Evolutionary conservation across 805 yeast genomes (phyloP).

Genomic region (Candida suzukii): DNA sequence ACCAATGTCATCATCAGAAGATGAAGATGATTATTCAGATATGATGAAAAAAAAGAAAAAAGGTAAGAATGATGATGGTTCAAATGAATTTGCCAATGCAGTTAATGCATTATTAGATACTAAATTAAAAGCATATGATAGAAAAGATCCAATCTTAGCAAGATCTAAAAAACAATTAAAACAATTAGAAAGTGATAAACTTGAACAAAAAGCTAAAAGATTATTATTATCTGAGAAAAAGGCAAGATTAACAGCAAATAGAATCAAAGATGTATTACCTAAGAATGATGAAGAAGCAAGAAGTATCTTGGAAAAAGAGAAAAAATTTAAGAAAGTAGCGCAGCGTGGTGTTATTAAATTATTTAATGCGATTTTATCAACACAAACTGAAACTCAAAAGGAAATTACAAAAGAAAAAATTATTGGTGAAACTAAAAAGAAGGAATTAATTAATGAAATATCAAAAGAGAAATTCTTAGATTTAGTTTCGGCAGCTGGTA

Average conservation of each 20-base stretch:
- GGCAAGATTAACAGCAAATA: slow-evolving; percentile 53
- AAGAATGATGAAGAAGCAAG: slow-evolving; percentile 50
- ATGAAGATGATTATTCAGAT: slow-evolving; percentile 12
- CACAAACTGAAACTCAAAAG: slow-evolving; percentile 57
- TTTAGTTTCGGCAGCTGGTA: slow-evolving; percentile 74
- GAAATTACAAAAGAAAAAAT: slow-evolving; percentile 37
- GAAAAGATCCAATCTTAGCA: slow-evolving; percentile 86
- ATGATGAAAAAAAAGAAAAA: slow-evolving; percentile 38
- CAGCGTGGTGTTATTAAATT: slow-evolving; percentile 82
- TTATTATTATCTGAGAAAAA: slow-evolving; percentile 67
- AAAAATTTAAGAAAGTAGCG: slow-evolving; percentile 67
- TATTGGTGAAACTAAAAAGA: slow-evolving; percentile 39
- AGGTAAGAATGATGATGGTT: slow-evolving; percentile 59
- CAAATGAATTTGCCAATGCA: slow-evolving; percentile 73
- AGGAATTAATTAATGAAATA: slow-evolving; percentile 64
- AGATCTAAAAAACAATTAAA: slow-evolving; percentile 65
- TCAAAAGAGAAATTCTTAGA: slow-evolving; percentile 88
- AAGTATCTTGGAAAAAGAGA: slow-evolving; percentile 58
- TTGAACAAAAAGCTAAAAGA: slow-evolving; percentile 78
- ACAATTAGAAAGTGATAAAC: slow-evolving; percentile 70
- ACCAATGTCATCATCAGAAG: slow-evolving; percentile 1
- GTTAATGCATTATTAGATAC: slow-evolving; percentile 80
- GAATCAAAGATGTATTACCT: slow-evolving; percentile 66
- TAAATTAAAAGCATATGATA: slow-evolving; percentile 78
- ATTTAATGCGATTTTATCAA: slow-evolving; percentile 75